Base-by-base conservation (phyloP, 345 rosid genomes). In the Lenwebbia sp. region DNA sequence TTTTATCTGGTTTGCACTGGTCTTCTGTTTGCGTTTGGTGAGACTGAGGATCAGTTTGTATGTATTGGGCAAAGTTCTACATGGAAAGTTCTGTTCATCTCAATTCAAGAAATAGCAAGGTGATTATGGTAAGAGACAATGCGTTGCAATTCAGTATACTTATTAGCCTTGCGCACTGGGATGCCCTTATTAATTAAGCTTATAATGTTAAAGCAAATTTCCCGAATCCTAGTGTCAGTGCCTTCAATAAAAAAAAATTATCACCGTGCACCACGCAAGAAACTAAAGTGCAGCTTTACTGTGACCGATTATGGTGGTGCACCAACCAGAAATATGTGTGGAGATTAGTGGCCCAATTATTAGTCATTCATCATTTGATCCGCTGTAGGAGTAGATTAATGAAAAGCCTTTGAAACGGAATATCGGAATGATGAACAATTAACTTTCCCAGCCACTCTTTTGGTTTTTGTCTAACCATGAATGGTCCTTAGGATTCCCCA, bases 121-220 rank as follows among this genome's bases (percentile, higher is more conserved):
- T 62, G 0, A 28, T 1, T 62, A n/a, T 60, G 40, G 75, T 13
- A 62, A 62, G 74, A 62, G 40, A 62, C 1, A 37, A 28, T 28
- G 40, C 28, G 75, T 28, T 62, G 75, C 11, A 89, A 47, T 53
- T 92, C 92, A 2, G 84, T 85, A 89, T 89, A 55, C 55, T 17
- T 53, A 53, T 17, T 28, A 28, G 75, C 75, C 22, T 62, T 28
- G 11, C 14, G 75, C 75, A 62, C 75, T 62, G 40, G 1, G 75
- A 62, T 3, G 75, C 75, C 75, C 21, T 62, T 62, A 7, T 13
- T 62, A 28, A 28, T 28, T 14, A 28, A 58, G 26, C 2, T 13
- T 58, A 26, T 58, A 30, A 60, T 60, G n/a, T 60, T n/a, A 60
- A 58, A 60, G 37, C 37, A 60, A 60, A n/a, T 60, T 60, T 5